phyloP scores from a whole-genome alignment of 2,329 filamentous ascomycete genomes.

The Fonsecaea nubica region DNA sequence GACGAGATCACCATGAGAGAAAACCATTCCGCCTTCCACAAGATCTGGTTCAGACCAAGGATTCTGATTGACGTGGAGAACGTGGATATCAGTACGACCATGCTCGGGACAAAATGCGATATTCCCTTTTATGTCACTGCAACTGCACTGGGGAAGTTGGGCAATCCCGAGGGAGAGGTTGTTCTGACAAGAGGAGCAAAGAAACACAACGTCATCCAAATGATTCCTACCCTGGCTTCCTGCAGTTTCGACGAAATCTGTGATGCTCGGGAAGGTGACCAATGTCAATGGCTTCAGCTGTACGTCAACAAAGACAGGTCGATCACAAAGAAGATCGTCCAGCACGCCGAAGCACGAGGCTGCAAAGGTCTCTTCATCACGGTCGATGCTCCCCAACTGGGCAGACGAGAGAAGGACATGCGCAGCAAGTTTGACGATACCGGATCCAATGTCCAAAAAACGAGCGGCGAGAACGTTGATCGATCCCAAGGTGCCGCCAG shows the following conservation, averaged over 20 bases:
- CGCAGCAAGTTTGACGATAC: conserved; percentile 85
- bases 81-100: conserved; percentile 85
- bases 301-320: conserved; percentile 96
- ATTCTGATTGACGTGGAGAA: conserved; percentile 88
- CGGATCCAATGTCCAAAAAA: conserved; percentile 79
- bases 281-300: conserved; percentile 95
- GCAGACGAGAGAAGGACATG: conserved; percentile 97
- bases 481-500: conserved; percentile 89
- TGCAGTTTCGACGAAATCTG: conserved; percentile 98
- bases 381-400: conserved; percentile 94
- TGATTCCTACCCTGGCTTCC: conserved; percentile 96
- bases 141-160: conserved; percentile 92
- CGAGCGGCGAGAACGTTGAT: conserved; percentile 73
- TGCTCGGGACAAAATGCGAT: conserved; percentile 84
- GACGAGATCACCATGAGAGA: conserved; percentile 94
- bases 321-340: conserved; percentile 87
- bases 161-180: conserved; percentile 88
- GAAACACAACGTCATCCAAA: conserved; percentile 91
- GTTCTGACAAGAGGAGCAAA: conserved; percentile 82
- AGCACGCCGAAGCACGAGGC: conserved; percentile 88
- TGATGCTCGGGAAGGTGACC: conserved; percentile 78
- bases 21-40: conserved; percentile 95
- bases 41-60: conserved; percentile 93
- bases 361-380: conserved; percentile 98
- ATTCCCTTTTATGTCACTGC: conserved; percentile 97